Base-by-base conservation (phyloP, 1,284 basidiomycete species). In the Cutaneotrichosporon dermatis region DNA sequence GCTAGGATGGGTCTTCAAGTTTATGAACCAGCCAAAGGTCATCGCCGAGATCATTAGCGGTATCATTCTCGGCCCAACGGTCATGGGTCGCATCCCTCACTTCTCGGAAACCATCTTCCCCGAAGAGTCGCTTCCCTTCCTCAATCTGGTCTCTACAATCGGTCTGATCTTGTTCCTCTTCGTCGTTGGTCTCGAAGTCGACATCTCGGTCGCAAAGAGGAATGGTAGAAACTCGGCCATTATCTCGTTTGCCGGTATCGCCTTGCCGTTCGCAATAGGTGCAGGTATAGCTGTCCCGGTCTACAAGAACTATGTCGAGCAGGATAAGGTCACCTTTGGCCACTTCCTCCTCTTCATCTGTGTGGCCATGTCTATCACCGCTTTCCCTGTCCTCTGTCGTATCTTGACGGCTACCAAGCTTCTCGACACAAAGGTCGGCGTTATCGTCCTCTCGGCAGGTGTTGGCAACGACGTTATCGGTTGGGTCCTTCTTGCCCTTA, bases 281-380 rank as follows among this genome's bases (percentile, higher is more conserved):
- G 87, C 89, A 0, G 92, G 85, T 0, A 82, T 96, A 11, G 84
- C 92, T 0, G 83, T 87, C 3, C 87, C 90, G 1, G 73, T 98
- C 39, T 98, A 95, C 80, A 79, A 87, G 55, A 62, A 64, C 44
- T 95, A 94, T 76, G 87, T 95, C 69, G 82, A 86, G 66, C 69
- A 76, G 0, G 59, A 69, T 4, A 79, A 76, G 48, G 84, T 88
- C 58, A 79, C 85, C 46, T 85, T 90, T 74, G 87, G 90, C 1
- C 84, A 96, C 73, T 98, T 98, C 76, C 85, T 98, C 82, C 86
- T 99, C 45, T 98, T 97, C 77, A 86, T 90, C 44, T 91, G 92
- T 51, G 90, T 95, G 13, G 79, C 92, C 0, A 92, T 87, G 79
- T 88, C 88, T 3, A 97, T 97, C 76, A 97, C 93, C 0, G 93